Conservation (phyloP, 257 asterid species). For the Nicotiana otophora region DNA sequence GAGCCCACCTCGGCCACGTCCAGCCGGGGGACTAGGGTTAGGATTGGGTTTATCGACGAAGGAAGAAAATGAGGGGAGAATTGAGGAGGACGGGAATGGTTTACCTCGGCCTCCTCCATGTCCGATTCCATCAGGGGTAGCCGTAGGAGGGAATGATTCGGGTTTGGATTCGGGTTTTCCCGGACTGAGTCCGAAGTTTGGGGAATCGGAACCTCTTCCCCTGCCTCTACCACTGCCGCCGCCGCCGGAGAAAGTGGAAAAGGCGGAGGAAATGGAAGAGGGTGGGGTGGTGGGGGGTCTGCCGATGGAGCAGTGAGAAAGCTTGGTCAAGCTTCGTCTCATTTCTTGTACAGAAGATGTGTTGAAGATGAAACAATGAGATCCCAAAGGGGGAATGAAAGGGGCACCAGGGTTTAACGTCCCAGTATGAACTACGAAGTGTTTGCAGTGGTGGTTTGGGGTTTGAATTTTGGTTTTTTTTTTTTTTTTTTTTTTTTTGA, state of each 20-base stretch:
- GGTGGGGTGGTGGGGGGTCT: slow-evolving; percentile 22
- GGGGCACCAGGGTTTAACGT: neutral
- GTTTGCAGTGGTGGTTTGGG: neutral
- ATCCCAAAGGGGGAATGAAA: slow-evolving; percentile 4
- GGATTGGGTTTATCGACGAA: slow-evolving; percentile 23
- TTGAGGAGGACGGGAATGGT: slow-evolving; percentile 36
- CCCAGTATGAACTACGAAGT: neutral
- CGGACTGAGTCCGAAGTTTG: slow-evolving; percentile 22
- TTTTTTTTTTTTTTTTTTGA: neutral
- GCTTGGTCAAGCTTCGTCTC: slow-evolving; percentile 56
- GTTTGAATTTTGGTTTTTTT: neutral
- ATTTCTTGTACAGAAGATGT: slow-evolving; percentile 20
- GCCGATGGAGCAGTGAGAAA: slow-evolving; percentile 37
- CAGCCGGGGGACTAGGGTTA: slow-evolving; percentile 16
- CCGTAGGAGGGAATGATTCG: slow-evolving; percentile 11
- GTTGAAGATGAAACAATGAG: neutral
- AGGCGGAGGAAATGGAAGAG: slow-evolving; percentile 33
- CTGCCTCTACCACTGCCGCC: slow-evolving; percentile 56
- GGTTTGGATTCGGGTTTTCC: slow-evolving; percentile 18
- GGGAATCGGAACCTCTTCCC: slow-evolving; percentile 19
- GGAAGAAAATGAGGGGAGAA: slow-evolving; percentile 37
- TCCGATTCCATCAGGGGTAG: slow-evolving; percentile 34
- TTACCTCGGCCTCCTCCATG: slow-evolving; percentile 65
- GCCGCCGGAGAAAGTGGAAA: slow-evolving; percentile 41
- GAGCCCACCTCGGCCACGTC: slow-evolving; percentile 48